These are phyloP conservation scores for Spinacia oleracea DNA, from an alignment of 179 eudicot species.

Conservation along the genomic window DNA sequence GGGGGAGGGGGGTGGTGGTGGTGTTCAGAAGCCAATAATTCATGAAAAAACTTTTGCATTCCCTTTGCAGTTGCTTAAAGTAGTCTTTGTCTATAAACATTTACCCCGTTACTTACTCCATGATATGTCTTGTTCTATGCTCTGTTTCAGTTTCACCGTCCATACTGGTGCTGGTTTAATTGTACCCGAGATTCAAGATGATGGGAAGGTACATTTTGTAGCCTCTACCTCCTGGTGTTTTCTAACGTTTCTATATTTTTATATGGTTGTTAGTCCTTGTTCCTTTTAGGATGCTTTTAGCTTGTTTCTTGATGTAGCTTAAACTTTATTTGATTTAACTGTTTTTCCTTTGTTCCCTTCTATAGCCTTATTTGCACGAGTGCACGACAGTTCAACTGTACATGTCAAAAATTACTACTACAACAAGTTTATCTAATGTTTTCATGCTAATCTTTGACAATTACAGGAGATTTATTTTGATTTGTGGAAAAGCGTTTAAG, in stretches of 20 bases:
- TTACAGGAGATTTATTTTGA: background rate
- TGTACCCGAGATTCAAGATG: slow-evolving; percentile 93
- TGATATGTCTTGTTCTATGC: slow-evolving; percentile 21
- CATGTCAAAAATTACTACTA: background rate
- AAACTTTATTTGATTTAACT: background rate
- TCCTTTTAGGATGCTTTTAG: background rate
- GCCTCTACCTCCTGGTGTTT: background rate
- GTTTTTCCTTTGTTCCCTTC: background rate
- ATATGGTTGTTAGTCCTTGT: background rate
- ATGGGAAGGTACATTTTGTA: slow-evolving; percentile 62
- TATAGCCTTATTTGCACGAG: background rate
- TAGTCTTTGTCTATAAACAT: background rate
- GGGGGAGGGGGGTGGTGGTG: background rate
- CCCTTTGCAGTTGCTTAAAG: background rate
- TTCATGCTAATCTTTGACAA: background rate
- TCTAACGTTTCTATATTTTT: background rate
- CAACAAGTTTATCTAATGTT: background rate
- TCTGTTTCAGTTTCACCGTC: slow-evolving; percentile 69
- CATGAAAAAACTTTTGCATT: background rate
- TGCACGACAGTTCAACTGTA: background rate
- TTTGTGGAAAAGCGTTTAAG: background rate
- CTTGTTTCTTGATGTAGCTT: background rate
- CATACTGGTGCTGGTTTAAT: slow-evolving; percentile 99
- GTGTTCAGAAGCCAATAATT: background rate
- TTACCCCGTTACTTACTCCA: background rate